Evolutionary conservation across 371 early-diverging fungal genomes (phyloP).

Genomic region (Catenaria anguillulae): DNA sequence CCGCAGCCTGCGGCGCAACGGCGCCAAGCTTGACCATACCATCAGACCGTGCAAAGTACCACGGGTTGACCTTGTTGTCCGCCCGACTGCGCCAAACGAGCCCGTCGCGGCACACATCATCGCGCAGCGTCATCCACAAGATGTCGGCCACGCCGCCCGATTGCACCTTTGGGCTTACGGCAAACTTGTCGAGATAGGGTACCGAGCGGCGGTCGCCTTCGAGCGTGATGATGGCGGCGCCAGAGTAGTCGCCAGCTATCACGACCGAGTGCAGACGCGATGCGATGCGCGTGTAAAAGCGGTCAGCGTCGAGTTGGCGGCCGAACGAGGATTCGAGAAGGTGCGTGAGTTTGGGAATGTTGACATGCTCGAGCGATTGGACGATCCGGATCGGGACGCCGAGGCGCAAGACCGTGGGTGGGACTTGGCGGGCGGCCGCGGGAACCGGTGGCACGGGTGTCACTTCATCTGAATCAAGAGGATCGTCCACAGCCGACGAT

Average conservation of each 20-base stretch:
- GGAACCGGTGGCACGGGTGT: background rate
- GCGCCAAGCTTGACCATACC: background rate
- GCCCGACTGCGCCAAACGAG: conserved; percentile 72
- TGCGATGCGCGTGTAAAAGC: conserved; percentile 48
- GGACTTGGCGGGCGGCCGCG: background rate
- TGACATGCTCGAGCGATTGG: conserved; percentile 30
- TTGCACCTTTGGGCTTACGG: conserved; percentile 54
- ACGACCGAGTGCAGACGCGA: conserved; percentile 28
- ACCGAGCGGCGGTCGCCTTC: conserved; percentile 28
- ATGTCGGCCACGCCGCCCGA: conserved; percentile 88
- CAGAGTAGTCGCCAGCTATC: conserved; percentile 79
- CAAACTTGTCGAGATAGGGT: conserved; percentile 81
- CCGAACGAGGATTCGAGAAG: conserved; percentile 67
- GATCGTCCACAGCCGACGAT: too few relatives aligned
- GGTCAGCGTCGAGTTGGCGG: conserved; percentile 35
- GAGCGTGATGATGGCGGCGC: conserved; percentile 51
- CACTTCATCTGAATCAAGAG: background rate
- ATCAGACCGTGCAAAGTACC: conserved; percentile 24
- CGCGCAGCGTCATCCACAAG: conserved; percentile 64
- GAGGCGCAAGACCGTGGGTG: conserved; percentile 53
- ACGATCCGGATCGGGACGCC: conserved; percentile 51
- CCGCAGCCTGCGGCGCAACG: background rate
- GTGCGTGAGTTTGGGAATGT: conserved; percentile 31
- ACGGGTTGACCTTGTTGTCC: conserved; percentile 83
- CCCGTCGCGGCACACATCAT: conserved; percentile 37